Evolutionary conservation across 2,329 filamentous ascomycete genomes (phyloP).

Genomic region (Colletotrichum orchidophilum): DNA sequence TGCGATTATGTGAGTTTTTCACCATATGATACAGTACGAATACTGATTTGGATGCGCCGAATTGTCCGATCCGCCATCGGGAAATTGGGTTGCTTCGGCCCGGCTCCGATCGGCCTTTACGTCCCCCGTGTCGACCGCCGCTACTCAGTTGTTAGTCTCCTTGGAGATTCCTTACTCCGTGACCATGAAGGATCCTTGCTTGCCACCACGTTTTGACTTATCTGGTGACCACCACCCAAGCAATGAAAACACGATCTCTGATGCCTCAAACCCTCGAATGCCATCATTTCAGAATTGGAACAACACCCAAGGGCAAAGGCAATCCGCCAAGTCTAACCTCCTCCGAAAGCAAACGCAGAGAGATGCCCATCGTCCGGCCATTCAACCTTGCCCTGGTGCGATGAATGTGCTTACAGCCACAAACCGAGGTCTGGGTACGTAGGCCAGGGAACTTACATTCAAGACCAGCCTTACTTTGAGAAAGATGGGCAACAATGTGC

Average conservation of each 20-base stretch:
- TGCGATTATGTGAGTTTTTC: fast-evolving
- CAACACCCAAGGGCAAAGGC: too few relatives aligned
- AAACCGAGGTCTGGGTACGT: too few relatives aligned
- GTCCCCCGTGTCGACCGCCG: not conserved
- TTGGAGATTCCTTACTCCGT: not conserved
- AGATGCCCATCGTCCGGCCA: too few relatives aligned
- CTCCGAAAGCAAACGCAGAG: too few relatives aligned
- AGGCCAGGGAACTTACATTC: too few relatives aligned
- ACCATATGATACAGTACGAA: not conserved
- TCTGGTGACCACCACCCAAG: not conserved
- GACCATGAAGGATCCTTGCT: not conserved
- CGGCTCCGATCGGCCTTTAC: constrained; percentile 25
- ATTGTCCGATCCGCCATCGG: constrained; percentile 27
- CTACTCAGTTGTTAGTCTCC: not conserved
- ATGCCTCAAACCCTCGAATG: too few relatives aligned
- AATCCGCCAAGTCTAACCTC: too few relatives aligned
- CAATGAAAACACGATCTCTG: not conserved
- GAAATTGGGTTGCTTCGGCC: constrained; percentile 7
- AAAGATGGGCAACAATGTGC: too few relatives aligned
- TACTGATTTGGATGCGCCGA: not conserved
- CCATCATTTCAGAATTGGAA: too few relatives aligned
- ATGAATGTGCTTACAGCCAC: too few relatives aligned
- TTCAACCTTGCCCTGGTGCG: too few relatives aligned
- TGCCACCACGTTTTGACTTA: not conserved
- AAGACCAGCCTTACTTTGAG: too few relatives aligned